Base-by-base conservation (phyloP, 495 filamentous ascomycete genomes). In the Gamarada debralockiae region DNA sequence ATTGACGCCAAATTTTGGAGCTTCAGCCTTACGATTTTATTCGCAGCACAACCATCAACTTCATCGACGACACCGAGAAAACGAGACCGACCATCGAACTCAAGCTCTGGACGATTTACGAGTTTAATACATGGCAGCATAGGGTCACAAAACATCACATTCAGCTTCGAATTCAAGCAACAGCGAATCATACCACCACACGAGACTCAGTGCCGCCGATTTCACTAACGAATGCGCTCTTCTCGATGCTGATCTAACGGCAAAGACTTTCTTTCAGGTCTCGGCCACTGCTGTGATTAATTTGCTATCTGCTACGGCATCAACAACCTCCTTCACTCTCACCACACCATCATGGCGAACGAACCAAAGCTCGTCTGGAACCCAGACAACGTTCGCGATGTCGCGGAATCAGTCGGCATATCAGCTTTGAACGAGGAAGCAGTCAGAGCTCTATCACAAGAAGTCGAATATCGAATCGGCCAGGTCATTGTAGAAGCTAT, bases 371-470 rank as follows among this genome's bases (percentile, higher is more conserved):
- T 80, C 6, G 80, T 95, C 60, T 98, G 93, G 93, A 97, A 97
- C 66, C 87, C 86, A 18, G 95, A 98, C 59, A 97, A 93, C 55
- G 87, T 97, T 57, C 80, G 80, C 60, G 93, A 98, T 65, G 90
- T 97, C 37, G 92, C 92, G 40, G 93, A 98, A 65, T 96, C 93
- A 5, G 83, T 97, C 48, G 93, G 93, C 33, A 90, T 97, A 54
- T 70, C 79, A 48, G 78, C 79, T 43, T 77, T 98, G 50, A 76
- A 74, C 60, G 86, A 93, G 36, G 91, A 96, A 51, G 86, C 90
- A 14, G 80, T 89, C 12, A 85, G 91, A 37, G 82, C 86, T 24
- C 83, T 98, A 44, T 81, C 89, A 5, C 89, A 91, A 66, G 93
- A 98, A 67, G 90, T 97, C 54, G 93, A 98, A 68, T 97, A 90